Evolutionary conservation across 2,329 filamentous ascomycete species (phyloP), one percentile per base, ranked within the genome.

Genomic region (Orbilia brochopaga): DNA sequence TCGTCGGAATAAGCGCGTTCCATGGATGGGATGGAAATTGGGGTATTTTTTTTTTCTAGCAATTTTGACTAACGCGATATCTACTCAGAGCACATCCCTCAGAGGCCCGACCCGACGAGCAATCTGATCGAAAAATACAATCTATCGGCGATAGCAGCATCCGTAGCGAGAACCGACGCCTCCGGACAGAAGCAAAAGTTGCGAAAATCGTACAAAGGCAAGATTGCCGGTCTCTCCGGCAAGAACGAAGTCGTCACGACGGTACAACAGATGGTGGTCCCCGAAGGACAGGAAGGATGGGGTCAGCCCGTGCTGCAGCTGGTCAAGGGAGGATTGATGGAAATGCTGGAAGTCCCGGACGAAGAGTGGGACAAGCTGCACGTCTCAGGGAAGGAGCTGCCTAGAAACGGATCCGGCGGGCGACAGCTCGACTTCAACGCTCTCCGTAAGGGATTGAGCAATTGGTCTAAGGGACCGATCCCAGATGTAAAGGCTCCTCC

Each of bases 111-210:
- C 74, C 78, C 79, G 48, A 80, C 81, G 73, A 80, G 83, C 76
- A 81, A 85, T 75, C 77, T 85, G 56, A 80, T 85, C 73, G 77
- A 79, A 59, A 78, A 83, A 50, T 85, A 84, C 78, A 77, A 77
- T 56, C 78, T 85, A 35, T 78, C 80, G 62, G 72, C 77, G 21
- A 80, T 85, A 32, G 82, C 83, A 57, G 78, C 79, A 51, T 81
- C 80, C 23, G 83, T 85, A 30, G 82, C 81, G 32, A 79, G 83
- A 54, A 80, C 78, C 37, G 81, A 85, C 74, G 81, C 82, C 10
- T 83, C 81, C 10, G 83, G 83, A 69, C 82, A 82, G 74, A 85
- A 85, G 78, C 84, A 84, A 76, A 83, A 83, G 75, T 78, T 85
- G 37, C 81, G 83, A 42, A 85, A 84, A 75, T 83, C 82, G 35